Conservation (phyloP, 2,329 filamentous ascomycete genomes). For the Aureobasidium lini region DNA sequence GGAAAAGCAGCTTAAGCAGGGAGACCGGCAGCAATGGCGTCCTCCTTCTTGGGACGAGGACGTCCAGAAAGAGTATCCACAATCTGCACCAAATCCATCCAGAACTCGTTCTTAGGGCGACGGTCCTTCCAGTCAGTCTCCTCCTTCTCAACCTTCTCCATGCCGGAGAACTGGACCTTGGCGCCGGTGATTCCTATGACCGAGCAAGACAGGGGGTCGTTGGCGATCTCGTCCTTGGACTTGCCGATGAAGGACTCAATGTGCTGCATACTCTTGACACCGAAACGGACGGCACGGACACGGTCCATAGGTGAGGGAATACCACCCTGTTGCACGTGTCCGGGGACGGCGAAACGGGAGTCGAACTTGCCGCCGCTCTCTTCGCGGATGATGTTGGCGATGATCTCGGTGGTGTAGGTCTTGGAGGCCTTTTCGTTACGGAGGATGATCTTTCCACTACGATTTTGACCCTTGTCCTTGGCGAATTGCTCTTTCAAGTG, state of each 20-base stretch:
- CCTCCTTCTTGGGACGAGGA: conserved; percentile 19
- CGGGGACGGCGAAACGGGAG: conserved; percentile 81
- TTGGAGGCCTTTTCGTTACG: conserved; percentile 89
- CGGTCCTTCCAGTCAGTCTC: conserved; percentile 93
- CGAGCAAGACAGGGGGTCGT: conserved; percentile 63
- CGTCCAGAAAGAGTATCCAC: conserved; percentile 81
- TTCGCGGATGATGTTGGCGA: conserved; percentile 91
- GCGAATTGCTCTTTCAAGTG: conserved; percentile 80
- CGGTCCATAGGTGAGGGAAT: conserved; percentile 94
- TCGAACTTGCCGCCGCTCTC: conserved; percentile 91
- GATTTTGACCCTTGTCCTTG: conserved; percentile 76
- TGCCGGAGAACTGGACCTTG: conserved; percentile 76
- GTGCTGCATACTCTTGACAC: conserved; percentile 90
- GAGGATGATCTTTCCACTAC: conserved; percentile 90
- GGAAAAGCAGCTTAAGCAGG: neutral
- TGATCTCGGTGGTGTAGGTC: conserved; percentile 86
- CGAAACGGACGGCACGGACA: conserved; percentile 81
- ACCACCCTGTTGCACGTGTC: conserved; percentile 90
- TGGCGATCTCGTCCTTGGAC: conserved; percentile 58
- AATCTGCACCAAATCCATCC: conserved; percentile 69
- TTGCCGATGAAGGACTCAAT: conserved; percentile 69
- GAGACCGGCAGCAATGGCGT: conserved; percentile 1
- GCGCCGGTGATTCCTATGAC: conserved; percentile 93
- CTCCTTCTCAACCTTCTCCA: conserved; percentile 70
- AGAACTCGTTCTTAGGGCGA: conserved; percentile 76